Percentiles rank a stretch among this genome's conserved stretches.
phyloP scores from a whole-genome alignment of 306 rosid species.

The Cicer judaicum region DNA sequence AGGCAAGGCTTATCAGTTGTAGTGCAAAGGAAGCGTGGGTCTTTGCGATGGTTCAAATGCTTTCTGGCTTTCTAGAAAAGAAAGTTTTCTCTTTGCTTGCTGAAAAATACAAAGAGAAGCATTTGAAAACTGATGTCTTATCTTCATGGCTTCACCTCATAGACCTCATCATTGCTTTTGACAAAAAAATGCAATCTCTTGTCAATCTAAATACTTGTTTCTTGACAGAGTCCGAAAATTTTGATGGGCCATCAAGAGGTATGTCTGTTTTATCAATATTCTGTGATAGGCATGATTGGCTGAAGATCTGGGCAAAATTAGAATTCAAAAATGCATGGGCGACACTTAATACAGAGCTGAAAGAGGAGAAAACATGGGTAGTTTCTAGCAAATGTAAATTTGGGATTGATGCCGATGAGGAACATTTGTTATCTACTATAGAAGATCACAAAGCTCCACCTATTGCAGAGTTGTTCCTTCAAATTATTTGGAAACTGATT shows the following conservation, averaged over 20 bases:
- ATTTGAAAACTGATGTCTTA: conserved; percentile 55
- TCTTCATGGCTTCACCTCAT: conserved; percentile 75
- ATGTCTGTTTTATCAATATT: conserved; percentile 65
- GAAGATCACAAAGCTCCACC: conserved; percentile 69
- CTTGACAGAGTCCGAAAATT: conserved; percentile 53
- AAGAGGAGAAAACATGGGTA: conserved; percentile 66
- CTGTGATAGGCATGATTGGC: conserved; percentile 68
- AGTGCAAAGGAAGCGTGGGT: conserved; percentile 91
- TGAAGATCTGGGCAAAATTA: conserved; percentile 79
- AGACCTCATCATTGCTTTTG: conserved; percentile 61
- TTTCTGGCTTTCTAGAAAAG: conserved; percentile 67
- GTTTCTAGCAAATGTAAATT: conserved; percentile 42
- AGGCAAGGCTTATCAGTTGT: conserved; percentile 65
- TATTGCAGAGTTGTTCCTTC: conserved; percentile 61
- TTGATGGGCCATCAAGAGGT: conserved; percentile 55
- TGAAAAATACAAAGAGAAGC: conserved; percentile 55
- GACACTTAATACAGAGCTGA: conserved; percentile 61
- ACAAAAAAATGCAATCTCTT: conserved; percentile 68
- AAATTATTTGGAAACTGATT: conserved; percentile 69
- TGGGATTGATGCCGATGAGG: conserved; percentile 43
- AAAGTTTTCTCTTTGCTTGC: conserved; percentile 58
- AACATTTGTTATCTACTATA: conserved; percentile 50
- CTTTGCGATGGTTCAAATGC: conserved; percentile 67
- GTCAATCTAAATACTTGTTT: conserved; percentile 56
- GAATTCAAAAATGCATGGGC: conserved; percentile 74